phyloP scores from a whole-genome alignment of 202 grass and related monocot genomes.

The Zoysia matrella region DNA sequence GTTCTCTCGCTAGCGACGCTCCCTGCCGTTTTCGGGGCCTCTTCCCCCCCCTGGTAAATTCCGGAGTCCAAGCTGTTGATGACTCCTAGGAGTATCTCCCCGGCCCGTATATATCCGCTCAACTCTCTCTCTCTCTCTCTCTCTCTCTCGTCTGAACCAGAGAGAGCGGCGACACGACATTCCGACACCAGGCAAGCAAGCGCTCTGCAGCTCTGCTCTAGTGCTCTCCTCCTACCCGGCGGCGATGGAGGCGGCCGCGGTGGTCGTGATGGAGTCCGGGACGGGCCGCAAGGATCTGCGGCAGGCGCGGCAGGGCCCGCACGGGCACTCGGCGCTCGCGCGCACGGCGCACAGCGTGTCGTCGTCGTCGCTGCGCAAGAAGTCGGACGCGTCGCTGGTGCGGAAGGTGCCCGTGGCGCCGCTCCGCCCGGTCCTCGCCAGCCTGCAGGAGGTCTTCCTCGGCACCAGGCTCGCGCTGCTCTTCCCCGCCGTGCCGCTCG shows the following conservation, averaged over 20 bases:
- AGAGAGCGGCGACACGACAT: background rate
- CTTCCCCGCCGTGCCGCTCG: slow-evolving; percentile 75
- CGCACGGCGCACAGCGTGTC: slow-evolving; percentile 91
- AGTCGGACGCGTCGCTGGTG: slow-evolving; percentile 61
- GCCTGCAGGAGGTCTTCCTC: slow-evolving; percentile 92
- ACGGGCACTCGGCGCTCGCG: slow-evolving; percentile 40
- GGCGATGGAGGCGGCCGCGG: slow-evolving; percentile 20
- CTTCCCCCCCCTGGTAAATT: no score
- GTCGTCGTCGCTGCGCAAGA: slow-evolving; percentile 79
- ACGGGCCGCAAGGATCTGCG: slow-evolving; percentile 12
- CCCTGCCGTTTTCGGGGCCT: background rate
- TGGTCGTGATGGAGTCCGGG: slow-evolving; percentile 35
- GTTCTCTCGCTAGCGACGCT: no score
- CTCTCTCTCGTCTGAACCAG: background rate
- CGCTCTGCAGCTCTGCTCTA: no score
- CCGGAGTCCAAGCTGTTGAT: no score
- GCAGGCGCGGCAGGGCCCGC: slow-evolving; percentile 12
- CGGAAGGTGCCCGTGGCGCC: slow-evolving; percentile 56
- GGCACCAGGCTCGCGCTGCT: slow-evolving; percentile 92
- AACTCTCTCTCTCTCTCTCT: background rate
- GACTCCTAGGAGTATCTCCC: no score
- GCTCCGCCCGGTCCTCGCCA: slow-evolving; percentile 58
- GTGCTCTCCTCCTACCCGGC: no score
- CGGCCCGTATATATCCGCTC: no score
- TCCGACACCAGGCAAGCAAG: no score